These are phyloP conservation scores for Phytopythium aichiense DNA, from an alignment of 352 stramenopile species.

Conservation along the genomic window DNA sequence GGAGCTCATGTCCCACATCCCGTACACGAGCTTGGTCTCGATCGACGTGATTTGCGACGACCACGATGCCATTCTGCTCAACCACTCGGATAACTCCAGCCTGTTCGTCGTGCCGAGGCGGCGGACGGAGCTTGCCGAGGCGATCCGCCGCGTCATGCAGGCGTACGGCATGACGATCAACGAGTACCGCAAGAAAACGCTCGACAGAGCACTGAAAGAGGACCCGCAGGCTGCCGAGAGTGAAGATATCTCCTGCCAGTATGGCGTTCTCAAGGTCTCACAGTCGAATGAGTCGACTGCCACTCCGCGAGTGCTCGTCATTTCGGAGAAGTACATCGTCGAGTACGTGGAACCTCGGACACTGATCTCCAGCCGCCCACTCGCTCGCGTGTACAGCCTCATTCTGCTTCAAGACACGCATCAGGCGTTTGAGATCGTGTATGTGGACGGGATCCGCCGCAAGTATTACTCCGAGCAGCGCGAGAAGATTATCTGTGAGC, in stretches of 20 bases:
- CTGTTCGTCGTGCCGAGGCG: conserved; percentile 61
- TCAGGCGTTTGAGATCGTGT: conserved; percentile 72
- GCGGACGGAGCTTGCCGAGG: conserved; percentile 66
- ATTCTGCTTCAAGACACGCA: conserved; percentile 58
- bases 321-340: conserved; percentile 71
- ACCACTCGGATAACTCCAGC: conserved; percentile 82
- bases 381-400: conserved; percentile 65
- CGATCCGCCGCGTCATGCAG: conserved; percentile 68
- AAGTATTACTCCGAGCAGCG: conserved; percentile 62
- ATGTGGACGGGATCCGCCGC: conserved; percentile 63
- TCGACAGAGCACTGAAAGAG: conserved; percentile 54
- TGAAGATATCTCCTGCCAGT: conserved; percentile 60
- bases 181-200: conserved; percentile 79
- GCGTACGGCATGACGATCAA: conserved; percentile 79
- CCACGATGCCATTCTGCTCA: conserved; percentile 62
- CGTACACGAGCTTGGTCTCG: conserved; percentile 78
- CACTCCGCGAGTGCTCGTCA: conserved; percentile 37
- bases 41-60: conserved; percentile 81
- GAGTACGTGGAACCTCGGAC: conserved; percentile 47
- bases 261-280: conserved; percentile 59
- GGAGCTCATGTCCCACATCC: conserved; percentile 76
- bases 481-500: conserved; percentile 74
- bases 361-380: conserved; percentile 66
- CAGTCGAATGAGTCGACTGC: conserved; percentile 33
- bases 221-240: conserved; percentile 20